Percentiles rank a stretch among this genome's conserved stretches.
Evolutionary conservation across 805 yeast species (phyloP).

Genomic region (Barnettozyma salicaria): DNA sequence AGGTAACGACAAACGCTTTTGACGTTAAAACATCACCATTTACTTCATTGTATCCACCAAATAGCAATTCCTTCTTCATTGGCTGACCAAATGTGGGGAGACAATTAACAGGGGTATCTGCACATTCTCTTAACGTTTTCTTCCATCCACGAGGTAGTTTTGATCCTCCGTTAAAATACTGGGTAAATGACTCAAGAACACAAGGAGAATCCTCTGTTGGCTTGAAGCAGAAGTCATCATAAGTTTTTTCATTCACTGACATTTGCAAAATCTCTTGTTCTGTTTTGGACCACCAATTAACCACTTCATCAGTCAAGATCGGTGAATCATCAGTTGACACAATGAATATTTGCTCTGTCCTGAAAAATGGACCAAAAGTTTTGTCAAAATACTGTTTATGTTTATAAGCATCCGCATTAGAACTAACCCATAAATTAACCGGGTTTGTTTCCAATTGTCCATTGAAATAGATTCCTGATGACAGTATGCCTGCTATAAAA

Average conservation of each 20-base stretch:
- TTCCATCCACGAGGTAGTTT: slow-evolving; percentile 55
- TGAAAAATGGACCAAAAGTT: slow-evolving; percentile 85
- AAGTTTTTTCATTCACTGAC: slow-evolving; percentile 30
- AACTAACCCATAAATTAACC: slow-evolving; percentile 83
- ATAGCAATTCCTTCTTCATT: slow-evolving; percentile 60
- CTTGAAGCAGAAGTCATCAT: slow-evolving; percentile 73
- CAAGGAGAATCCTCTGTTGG: slow-evolving; percentile 73
- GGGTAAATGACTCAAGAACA: slow-evolving; percentile 82
- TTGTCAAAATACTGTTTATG: slow-evolving; percentile 69
- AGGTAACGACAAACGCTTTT: slow-evolving; percentile 69
- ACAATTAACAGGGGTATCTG: slow-evolving; percentile 81
- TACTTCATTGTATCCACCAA: slow-evolving; percentile 46
- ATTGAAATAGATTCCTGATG: slow-evolving; percentile 46
- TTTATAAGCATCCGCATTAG: slow-evolving; percentile 58
- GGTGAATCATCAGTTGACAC: slow-evolving; percentile 59
- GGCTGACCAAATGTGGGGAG: slow-evolving; percentile 91
- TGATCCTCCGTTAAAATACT: slow-evolving; percentile 64
- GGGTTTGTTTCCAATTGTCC: slow-evolving; percentile 72
- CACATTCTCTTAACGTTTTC: slow-evolving; percentile 48
- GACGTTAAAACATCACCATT: slow-evolving; percentile 49
- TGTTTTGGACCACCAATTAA: slow-evolving; percentile 86
- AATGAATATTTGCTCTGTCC: slow-evolving; percentile 79
- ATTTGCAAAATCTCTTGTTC: slow-evolving; percentile 47
- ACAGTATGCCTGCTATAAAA: slow-evolving; percentile 37
- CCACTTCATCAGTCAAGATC: slow-evolving; percentile 60